These are phyloP conservation scores for Tetrahymena borealis DNA, from an alignment of 73 alveolate genomes.

Conservation along the genomic window DNA sequence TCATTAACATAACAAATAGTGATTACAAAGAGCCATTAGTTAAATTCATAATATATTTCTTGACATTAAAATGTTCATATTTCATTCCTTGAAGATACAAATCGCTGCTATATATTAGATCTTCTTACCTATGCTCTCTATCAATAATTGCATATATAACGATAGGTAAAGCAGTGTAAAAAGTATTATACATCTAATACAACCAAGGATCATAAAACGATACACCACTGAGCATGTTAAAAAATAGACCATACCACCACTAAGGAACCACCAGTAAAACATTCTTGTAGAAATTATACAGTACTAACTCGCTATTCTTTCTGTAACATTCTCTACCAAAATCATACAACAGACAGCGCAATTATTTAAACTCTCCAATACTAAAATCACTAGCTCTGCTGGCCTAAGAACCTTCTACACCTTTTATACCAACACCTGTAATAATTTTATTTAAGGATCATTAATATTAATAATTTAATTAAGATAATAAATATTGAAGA, in stretches of 20 bases:
- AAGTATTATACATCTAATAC: conserved; percentile 81
- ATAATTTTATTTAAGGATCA: too few relatives aligned
- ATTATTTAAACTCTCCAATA: conserved; percentile 87
- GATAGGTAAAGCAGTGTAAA: conserved; percentile 81
- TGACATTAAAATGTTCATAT: background rate
- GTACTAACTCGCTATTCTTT: conserved; percentile 82
- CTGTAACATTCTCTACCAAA: conserved; percentile 97
- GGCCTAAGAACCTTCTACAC: conserved; percentile 95
- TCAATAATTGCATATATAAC: conserved; percentile 86
- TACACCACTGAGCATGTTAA: conserved; percentile 77
- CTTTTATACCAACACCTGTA: conserved; percentile 90
- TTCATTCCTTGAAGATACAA: background rate
- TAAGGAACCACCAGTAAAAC: conserved; percentile 83
- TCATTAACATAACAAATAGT: background rate
- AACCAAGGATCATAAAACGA: conserved; percentile 78
- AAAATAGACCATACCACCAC: conserved; percentile 78
- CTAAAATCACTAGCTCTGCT: conserved; percentile 93
- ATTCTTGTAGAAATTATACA: conserved; percentile 93
- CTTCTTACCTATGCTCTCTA: conserved; percentile 42
- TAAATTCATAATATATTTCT: background rate
- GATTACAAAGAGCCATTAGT: background rate
- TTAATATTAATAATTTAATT: too few relatives aligned
- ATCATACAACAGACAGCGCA: conserved; percentile 72
- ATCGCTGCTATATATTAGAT: background rate
- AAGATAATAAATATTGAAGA: too few relatives aligned